These are phyloP conservation scores for Asterionellopsis glacialis DNA, from an alignment of 108 stramenopile genomes.

Conservation along the genomic window DNA sequence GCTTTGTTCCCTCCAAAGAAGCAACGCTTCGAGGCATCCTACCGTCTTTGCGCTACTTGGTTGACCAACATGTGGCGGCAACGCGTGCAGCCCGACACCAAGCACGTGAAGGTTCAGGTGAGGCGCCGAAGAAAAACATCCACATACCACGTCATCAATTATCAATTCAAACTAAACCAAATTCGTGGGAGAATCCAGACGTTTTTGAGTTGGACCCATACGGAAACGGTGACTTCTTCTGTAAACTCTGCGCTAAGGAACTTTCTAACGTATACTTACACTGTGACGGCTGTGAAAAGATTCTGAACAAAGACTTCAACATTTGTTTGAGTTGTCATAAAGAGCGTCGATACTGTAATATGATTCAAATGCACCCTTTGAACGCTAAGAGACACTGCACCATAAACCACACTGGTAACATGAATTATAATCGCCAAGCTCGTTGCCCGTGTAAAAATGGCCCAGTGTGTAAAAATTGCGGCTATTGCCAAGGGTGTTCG, in stretches of 20 bases:
- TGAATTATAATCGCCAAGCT: constrained; percentile 49
- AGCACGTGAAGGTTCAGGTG: background rate
- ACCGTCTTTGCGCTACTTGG: constrained; percentile 30
- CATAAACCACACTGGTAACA: constrained; percentile 53
- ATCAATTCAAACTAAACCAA: constrained; percentile 2
- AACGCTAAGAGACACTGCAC: constrained; percentile 38
- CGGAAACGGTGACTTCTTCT: constrained; percentile 60
- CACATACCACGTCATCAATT: too few relatives aligned
- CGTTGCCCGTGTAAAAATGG: background rate
- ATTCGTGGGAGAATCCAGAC: constrained; percentile 25
- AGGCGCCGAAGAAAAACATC: too few relatives aligned
- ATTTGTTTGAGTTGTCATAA: constrained; percentile 75
- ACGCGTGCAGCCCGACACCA: background rate
- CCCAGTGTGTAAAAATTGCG: constrained; percentile 7
- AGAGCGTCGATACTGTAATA: constrained; percentile 24
- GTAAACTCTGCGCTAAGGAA: constrained; percentile 68
- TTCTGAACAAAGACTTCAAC: constrained; percentile 78
- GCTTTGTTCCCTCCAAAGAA: constrained; percentile 14
- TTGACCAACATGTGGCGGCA: constrained; percentile 3
- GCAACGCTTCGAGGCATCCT: constrained; percentile 29
- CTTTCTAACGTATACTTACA: constrained; percentile 84
- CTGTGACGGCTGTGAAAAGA: constrained; percentile 82
- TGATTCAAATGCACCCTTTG: constrained; percentile 49
- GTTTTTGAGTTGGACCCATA: constrained; percentile 38
- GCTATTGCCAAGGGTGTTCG: constrained; percentile 3